Evolutionary conservation across 2,329 filamentous ascomycete genomes (phyloP).

Genomic region (Penicillium thymicola): DNA sequence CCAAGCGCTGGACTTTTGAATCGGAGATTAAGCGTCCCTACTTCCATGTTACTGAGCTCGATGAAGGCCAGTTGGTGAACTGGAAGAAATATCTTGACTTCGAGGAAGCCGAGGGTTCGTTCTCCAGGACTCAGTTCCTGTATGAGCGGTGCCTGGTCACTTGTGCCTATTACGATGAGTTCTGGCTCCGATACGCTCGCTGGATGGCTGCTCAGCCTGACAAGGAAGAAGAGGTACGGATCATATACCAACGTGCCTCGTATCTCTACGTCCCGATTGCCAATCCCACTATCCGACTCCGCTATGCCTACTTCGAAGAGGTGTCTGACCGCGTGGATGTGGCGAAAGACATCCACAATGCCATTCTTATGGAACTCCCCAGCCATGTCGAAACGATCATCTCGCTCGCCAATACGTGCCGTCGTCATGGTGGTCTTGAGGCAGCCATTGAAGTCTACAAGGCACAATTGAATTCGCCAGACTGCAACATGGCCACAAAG

Average conservation of each 20-base stretch:
- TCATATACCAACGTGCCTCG: constrained; percentile 84
- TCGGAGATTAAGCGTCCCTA: constrained; percentile 93
- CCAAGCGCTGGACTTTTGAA: constrained; percentile 91
- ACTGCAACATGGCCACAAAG: constrained; percentile 74
- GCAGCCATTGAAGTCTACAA: constrained; percentile 82
- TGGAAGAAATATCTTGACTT: constrained; percentile 98
- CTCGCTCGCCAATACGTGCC: constrained; percentile 80
- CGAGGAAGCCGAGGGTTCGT: constrained; percentile 81
- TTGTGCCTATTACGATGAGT: constrained; percentile 92
- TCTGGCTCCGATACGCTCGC: constrained; percentile 94
- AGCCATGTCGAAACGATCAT: constrained; percentile 83
- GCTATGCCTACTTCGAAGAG: constrained; percentile 95
- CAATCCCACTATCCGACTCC: constrained; percentile 75
- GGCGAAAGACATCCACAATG: constrained; percentile 78
- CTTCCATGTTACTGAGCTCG: constrained; percentile 92
- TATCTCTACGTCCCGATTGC: constrained; percentile 84
- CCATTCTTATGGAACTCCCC: constrained; percentile 72
- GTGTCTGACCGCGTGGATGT: constrained; percentile 71
- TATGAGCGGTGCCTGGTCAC: constrained; percentile 94
- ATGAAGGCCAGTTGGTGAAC: constrained; percentile 77
- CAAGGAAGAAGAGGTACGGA: constrained; percentile 86
- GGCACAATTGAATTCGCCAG: constrained; percentile 69
- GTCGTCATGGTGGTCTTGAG: constrained; percentile 78
- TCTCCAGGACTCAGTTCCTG: constrained; percentile 70
- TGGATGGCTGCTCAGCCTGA: constrained; percentile 83